These are phyloP conservation scores for Rhododendron griersonianum DNA, from an alignment of 148 eudicot species.

Conservation along the genomic window DNA sequence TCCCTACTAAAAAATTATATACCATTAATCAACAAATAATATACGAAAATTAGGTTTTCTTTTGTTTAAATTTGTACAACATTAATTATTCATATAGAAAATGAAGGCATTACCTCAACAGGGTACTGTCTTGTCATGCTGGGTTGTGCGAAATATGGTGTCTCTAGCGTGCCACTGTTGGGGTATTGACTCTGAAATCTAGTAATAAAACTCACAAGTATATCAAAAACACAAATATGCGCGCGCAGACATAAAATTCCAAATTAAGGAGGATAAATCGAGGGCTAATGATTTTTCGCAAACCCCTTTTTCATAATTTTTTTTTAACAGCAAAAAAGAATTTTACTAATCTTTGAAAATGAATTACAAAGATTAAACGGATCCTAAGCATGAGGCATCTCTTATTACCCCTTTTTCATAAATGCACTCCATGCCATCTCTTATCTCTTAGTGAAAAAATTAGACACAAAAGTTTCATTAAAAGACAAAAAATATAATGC, in stretches of 20 bases:
- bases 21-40: not conserved
- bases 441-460: too few relatives aligned
- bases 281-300: not conserved
- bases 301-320: too few relatives aligned
- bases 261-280: not conserved
- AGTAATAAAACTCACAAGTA: not conserved
- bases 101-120: constrained; percentile 23
- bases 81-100: not conserved
- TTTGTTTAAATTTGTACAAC: not conserved
- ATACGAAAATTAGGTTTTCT: not conserved
- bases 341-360: too few relatives aligned
- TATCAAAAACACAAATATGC: not conserved
- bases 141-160: constrained; percentile 30
- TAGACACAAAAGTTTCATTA: too few relatives aligned
- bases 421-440: too few relatives aligned
- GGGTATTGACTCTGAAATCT: constrained; percentile 35
- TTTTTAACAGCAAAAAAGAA: too few relatives aligned
- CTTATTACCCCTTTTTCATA: too few relatives aligned
- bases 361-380: too few relatives aligned
- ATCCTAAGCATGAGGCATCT: too few relatives aligned
- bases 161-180: constrained; percentile 20
- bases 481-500: too few relatives aligned
- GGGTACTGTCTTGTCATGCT: constrained; percentile 34
- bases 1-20: too few relatives aligned
- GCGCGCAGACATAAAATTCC: not conserved